Conservation (phyloP, 768 basidiomycete species). For the Tylopilus rubrobrunneus region DNA sequence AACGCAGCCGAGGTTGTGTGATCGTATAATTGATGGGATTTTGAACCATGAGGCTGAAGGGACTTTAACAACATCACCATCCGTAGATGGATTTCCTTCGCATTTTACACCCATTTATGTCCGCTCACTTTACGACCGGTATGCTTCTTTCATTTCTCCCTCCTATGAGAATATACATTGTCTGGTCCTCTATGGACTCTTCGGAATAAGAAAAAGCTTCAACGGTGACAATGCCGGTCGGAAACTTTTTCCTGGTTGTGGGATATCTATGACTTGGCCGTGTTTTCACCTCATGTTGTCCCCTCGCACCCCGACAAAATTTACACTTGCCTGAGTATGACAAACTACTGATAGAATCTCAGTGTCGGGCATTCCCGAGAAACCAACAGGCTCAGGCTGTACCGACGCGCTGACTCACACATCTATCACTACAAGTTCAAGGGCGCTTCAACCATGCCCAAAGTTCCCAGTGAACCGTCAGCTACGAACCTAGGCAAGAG, state of each 20-base stretch:
- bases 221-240: neutral
- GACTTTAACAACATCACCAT: conserved; percentile 19
- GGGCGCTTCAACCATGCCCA: no score
- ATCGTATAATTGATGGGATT: conserved; percentile 53
- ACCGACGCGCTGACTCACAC: no score
- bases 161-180: conserved; percentile 38
- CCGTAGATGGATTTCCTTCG: conserved; percentile 33
- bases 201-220: neutral
- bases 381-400: no score
- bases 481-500: no score
- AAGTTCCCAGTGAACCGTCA: no score
- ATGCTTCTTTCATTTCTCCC: conserved; percentile 33
- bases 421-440: no score
- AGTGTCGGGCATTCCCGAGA: no score
- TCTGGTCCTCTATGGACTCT: conserved; percentile 21
- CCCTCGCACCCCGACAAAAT: no score
- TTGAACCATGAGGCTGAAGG: conserved; percentile 16
- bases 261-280: no score
- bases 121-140: conserved; percentile 64
- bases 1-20: conserved; percentile 53
- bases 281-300: no score
- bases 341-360: no score
- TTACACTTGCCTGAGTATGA: no score
- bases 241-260: neutral
- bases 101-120: conserved; percentile 67